Base-by-base conservation (phyloP, 208 protist genomes). In the Leishmania tropica region DNA sequence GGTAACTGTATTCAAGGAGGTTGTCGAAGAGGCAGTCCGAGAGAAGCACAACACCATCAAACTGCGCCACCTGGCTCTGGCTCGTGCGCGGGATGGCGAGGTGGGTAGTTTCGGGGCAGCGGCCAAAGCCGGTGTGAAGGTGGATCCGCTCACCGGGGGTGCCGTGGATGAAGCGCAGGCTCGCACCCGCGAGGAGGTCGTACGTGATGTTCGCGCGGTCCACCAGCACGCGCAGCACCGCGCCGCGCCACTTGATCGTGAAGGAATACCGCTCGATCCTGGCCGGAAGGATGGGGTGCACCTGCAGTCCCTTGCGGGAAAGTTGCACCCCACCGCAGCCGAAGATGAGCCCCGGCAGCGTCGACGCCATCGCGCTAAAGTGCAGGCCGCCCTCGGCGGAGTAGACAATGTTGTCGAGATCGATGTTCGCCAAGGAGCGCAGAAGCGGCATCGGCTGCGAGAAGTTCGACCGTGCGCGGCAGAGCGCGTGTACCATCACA, bases 391-490 rank as follows among this genome's bases (percentile, higher is more conserved):
- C 93, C 71, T 97, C 94, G 1, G 92, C 90, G 13, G 89, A 90
- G 85, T 95, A 96, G 53, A 93, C 88, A 65, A 98, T 90, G 84
- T 98, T 97, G 81, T 97, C 95, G 15, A 98, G 85, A 83, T 97
- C 93, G 3, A 98, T 85, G 83, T 93, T 89, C 11, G 87, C 78
- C 60, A 98, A 86, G 48, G 93, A 92, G 53, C 93, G 91, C 2
- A 97, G 84, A 40, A 91, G 86, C 24, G 91, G 94, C 73, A 98
- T 92, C 53, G 90, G 89, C 81, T 95, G 89, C 54, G 93, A 78
- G 83, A 95, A 93, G 62, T 83, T 88, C 51, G 81, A 76, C 17
- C 90, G 85, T 3, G 94, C 90, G 21, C 89, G 85, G 83, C 92
- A 96, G 74, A 94, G 90, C 35, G 91, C 84, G 76, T 93, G 81